Base-by-base conservation (phyloP, 306 rosid species). In the Cotoneaster glaucophyllus region DNA sequence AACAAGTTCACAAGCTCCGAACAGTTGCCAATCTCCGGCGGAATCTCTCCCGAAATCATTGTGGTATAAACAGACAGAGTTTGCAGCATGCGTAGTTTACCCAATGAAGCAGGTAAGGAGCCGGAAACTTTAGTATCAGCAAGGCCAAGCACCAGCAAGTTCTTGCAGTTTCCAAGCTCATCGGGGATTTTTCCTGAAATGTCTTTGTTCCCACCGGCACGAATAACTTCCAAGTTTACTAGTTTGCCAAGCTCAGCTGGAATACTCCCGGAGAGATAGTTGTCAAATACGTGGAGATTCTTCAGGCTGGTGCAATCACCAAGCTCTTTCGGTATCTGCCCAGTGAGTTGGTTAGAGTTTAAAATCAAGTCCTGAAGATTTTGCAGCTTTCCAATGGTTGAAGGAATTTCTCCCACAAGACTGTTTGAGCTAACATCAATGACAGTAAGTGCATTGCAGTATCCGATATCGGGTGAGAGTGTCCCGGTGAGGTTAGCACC, bases 1-100 rank as follows among this genome's bases (percentile, higher is more conserved):
- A 78, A 93, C 83, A 93, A 64, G 65, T 93, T 79, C 67, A 91
- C 87, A 74, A 93, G 98, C 87, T 85, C 96, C 8, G 96, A 88
- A 82, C 98, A 93, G 80, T 93, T 88, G n/a, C 98, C 97, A 72
- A 93, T 81, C 41, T 88, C 90, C 3, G 82, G 76, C n/a, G 98
- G 98, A 81, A 93, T 86, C 83, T 85, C 88, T 37, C 97, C 98
- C 4, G 96, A 86, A 18, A 93, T 78, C 87, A 87, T 77, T 1
- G 97, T 89, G 19, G 88, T 88, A 76, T 93, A 93, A 84, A 93
- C 80, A 59, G 97, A 91, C 21, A 93, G 76, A 2, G 92, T 89
- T 67, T 83, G 92, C 76, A 93, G 96, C 71, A 22, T 80, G 50
- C 28, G 62, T 71, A 91, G 79, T 61, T 84, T 87, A 61, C 98